These are phyloP conservation scores for Diplodia scrobiculata DNA, from an alignment of 2,329 filamentous ascomycete genomes.

Conservation along the genomic window DNA sequence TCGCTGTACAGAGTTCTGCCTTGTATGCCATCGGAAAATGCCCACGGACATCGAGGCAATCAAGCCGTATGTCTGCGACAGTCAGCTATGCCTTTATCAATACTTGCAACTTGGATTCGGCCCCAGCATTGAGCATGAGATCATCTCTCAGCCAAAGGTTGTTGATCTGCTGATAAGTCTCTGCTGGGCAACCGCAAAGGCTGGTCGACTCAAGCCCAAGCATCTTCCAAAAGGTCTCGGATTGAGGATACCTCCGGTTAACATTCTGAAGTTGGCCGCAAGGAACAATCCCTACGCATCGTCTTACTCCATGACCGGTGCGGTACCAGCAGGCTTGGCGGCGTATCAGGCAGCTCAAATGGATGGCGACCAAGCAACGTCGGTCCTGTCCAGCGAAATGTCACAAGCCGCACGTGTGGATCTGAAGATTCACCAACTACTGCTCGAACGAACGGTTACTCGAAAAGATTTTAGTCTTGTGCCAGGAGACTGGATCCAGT, in stretches of 20 bases:
- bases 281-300: not conserved
- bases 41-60: constrained; percentile 66
- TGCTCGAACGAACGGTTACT: constrained; percentile 41
- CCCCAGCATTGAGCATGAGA: constrained; percentile 81
- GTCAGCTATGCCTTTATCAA: constrained; percentile 78
- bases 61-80: constrained; percentile 74
- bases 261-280: constrained; percentile 30
- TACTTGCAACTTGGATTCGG: constrained; percentile 86
- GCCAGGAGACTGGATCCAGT: constrained; percentile 57
- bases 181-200: constrained; percentile 64
- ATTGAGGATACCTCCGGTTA: constrained; percentile 53
- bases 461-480: constrained; percentile 37
- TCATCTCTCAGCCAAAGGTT: constrained; percentile 74
- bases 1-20: constrained; percentile 81
- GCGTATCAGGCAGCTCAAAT: too few relatives aligned
- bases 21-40: constrained; percentile 76
- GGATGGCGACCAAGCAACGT: not conserved
- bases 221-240: constrained; percentile 58
- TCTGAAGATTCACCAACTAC: constrained; percentile 44
- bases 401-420: not conserved
- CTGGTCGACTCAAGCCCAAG: not conserved
- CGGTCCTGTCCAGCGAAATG: not conserved
- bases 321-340: not conserved
- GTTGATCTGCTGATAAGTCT: constrained; percentile 84
- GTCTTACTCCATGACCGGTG: not conserved